phyloP scores from a whole-genome alignment of 2,329 filamentous ascomycete genomes.

The Cylindrodendrum hubeiense region DNA sequence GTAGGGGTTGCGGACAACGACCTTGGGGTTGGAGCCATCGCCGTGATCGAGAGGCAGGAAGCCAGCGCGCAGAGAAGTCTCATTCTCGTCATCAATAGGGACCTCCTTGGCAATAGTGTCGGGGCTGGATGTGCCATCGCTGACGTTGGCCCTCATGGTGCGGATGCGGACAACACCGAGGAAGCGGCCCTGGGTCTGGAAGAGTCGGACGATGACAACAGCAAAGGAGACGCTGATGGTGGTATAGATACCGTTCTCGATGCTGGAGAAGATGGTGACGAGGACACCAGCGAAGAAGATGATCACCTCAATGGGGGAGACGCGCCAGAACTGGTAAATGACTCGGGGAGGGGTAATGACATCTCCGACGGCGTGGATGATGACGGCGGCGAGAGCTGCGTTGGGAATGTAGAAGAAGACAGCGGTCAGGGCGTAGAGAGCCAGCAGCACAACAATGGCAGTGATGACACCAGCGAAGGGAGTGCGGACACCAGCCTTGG shows the following conservation, averaged over 20 bases:
- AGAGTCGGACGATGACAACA: constrained; percentile 80
- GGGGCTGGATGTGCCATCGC: constrained; percentile 58
- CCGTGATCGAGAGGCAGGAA: constrained; percentile 63
- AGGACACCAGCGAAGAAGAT: constrained; percentile 90
- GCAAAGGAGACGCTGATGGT: constrained; percentile 79
- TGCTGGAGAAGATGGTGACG: constrained; percentile 83
- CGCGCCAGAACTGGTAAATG: constrained; percentile 89
- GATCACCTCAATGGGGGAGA: constrained; percentile 83
- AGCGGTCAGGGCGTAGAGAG: constrained; percentile 84
- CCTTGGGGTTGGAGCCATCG: constrained; percentile 64
- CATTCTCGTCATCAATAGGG: constrained; percentile 62
- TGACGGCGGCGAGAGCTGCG: constrained; percentile 81
- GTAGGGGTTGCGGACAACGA: constrained; percentile 60
- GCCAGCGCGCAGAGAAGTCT: constrained; percentile 51
- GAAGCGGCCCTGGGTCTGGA: constrained; percentile 83
- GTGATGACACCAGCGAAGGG: constrained; percentile 90
- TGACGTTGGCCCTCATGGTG: constrained; percentile 83
- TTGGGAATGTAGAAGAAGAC: constrained; percentile 93
- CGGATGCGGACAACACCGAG: constrained; percentile 85
- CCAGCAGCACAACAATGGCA: constrained; percentile 82
- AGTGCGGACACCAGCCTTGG: constrained; percentile 91
- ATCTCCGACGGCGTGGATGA: constrained; percentile 91
- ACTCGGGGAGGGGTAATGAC: constrained; percentile 86
- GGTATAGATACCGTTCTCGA: constrained; percentile 89
- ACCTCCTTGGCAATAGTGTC: constrained; percentile 41